Evolutionary conservation across 2,329 filamentous ascomycete species (phyloP), one percentile per base, ranked within the genome.

Genomic region (Achaetomium macrosporum): DNA sequence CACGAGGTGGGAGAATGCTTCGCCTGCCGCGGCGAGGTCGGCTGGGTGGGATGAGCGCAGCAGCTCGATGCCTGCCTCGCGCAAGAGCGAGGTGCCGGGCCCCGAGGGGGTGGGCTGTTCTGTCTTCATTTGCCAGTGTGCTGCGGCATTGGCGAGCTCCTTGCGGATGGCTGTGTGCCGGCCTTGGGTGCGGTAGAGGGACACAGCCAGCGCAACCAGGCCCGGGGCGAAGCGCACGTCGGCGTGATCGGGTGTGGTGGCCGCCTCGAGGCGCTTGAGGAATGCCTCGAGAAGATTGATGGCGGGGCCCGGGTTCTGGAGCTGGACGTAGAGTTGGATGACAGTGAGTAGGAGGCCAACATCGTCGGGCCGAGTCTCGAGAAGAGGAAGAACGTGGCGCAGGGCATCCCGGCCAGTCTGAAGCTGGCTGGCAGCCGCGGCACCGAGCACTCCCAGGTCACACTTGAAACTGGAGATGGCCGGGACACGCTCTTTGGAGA

Each of bases 181-280:
- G 37, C 87, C 85, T 66, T 93, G 85, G 2, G 78, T 73, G 61
- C 82, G 82, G 69, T 96, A 93, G 0, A 99, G 76, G 2, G 88
- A 84, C 10, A 95, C 85, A 3, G 88, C 76, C 1, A 92, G 76
- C 0, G 88, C 90, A 29, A 97, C 79, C 1, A 99, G 75, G 2
- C 92, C 92, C 0, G 93, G 92, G 25, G 89, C 85, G 67, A 85
- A 93, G 11, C 91, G 85, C 25, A 87, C 81, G 61, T 90, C 83
- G 52, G 82, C 75, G 53, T 85, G 76, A 15, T 78, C 74, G 2
- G 76, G 65, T 0, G 74, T 72, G 6, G 68, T 75, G 3, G 81
- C 82, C 44, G 81, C 70, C 62, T 92, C 88, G 1, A 96, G 76
- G 10, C 79, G 79, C 57, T 78, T 78, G 51, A 96, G 79, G 65